These are phyloP conservation scores for Fusarium tricinctum DNA, from an alignment of 2,329 filamentous ascomycete species.

Conservation along the genomic window DNA sequence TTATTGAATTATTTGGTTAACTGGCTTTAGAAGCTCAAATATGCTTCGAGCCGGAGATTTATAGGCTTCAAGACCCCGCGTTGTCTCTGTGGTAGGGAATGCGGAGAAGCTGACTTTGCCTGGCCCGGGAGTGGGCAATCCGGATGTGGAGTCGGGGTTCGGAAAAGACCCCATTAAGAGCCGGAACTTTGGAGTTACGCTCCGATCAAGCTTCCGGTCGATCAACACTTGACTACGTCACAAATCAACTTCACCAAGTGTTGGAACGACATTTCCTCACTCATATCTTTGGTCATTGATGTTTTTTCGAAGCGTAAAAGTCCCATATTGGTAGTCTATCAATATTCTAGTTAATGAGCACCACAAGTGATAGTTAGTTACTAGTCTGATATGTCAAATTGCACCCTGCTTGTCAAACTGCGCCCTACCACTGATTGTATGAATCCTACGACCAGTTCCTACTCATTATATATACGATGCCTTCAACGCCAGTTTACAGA, in stretches of 20 bases:
- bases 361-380: too few relatives aligned
- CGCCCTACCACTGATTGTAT: background rate
- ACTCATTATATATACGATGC: background rate
- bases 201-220: background rate
- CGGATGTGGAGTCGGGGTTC: background rate
- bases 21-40: background rate
- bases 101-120: background rate
- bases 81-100: background rate
- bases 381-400: background rate
- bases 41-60: background rate
- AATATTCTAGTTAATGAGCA: too few relatives aligned
- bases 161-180: constrained; percentile 1
- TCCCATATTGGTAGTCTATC: too few relatives aligned
- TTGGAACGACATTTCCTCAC: background rate
- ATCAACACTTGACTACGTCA: background rate
- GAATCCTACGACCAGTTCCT: background rate
- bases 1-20: background rate
- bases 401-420: background rate
- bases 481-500: too few relatives aligned
- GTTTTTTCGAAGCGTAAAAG: too few relatives aligned
- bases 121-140: background rate
- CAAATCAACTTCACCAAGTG: background rate
- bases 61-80: constrained; percentile 5
- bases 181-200: background rate
- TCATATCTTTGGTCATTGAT: background rate